A percentile compares a stretch with the other conserved stretches of the same genome.
Conservation (phyloP, 208 protist species). For the Leishmania tropica region DNA sequence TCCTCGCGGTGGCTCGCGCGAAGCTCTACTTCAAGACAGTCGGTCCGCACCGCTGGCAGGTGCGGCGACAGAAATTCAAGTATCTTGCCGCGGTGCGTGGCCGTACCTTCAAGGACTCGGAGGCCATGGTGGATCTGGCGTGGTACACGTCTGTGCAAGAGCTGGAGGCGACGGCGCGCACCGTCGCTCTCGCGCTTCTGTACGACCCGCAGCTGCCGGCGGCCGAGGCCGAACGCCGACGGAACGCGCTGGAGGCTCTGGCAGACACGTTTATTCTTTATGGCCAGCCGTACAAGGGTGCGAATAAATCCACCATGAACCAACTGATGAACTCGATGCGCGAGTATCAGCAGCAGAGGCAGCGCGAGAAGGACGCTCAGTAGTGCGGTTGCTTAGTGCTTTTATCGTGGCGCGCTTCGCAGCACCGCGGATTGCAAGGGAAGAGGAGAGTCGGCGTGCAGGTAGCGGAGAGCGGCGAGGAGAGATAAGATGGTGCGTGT, state of each 20-base stretch:
- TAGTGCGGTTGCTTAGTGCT: not conserved
- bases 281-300: conserved; percentile 78
- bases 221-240: conserved; percentile 39
- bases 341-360: conserved; percentile 69
- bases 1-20: conserved; percentile 7
- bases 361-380: conserved; percentile 45
- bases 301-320: conserved; percentile 78
- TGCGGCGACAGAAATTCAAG: conserved; percentile 38
- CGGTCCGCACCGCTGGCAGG: conserved; percentile 49
- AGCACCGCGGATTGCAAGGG: not conserved
- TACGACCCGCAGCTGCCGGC: conserved; percentile 47
- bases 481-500: not conserved
- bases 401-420: not conserved
- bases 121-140: conserved; percentile 77
- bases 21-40: conserved; percentile 28
- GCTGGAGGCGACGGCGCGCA: conserved; percentile 69
- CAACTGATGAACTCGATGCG: conserved; percentile 79
- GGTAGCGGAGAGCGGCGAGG: not conserved
- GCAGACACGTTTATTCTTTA: conserved; percentile 62
- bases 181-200: conserved; percentile 53
- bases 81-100: conserved; percentile 53
- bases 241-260: conserved; percentile 59
- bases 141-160: conserved; percentile 79
- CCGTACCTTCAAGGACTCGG: conserved; percentile 75
- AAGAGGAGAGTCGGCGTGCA: not conserved